Base-by-base conservation (phyloP, 2,329 filamentous ascomycete genomes). In the Ascochyta clinopodiicola region DNA sequence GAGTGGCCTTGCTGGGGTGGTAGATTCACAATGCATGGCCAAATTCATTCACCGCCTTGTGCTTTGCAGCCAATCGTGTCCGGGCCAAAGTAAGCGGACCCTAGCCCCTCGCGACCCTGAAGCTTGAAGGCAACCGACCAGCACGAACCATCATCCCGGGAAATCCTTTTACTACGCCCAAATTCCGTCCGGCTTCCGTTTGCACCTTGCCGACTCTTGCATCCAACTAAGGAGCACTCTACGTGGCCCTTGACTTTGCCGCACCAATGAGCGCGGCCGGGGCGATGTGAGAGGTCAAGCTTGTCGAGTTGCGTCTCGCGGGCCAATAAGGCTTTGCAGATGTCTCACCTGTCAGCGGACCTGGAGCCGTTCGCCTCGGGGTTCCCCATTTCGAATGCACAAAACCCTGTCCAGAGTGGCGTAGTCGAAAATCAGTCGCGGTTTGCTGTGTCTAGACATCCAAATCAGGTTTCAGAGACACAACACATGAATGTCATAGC, bases 31-130 rank as follows among this genome's bases (percentile, higher is more conserved):
- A 37, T 39, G 52, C 46, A 56, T 51, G n/a, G 31, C 52, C 37
- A 51, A 32, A 37, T 44, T 46, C 42, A 51, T 56, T 56, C 52
- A 56, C 52, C 52, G 52, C 52, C 43, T 51, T 46, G 32, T 59
- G 19, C 39, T n/a, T 9, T 24, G 47, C 36, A 52, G 64, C 65
- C 66, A 68, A 68, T 68, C 50, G 53, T 19, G 29, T 13, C 29
- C 22, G 34, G 53, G 56, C 51, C 57, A 68, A 67, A 66, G 51
- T 68, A 67, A 68, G 62, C 66, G 37, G 44, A 40, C 36, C 48
- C 55, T 67, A 61, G 62, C 62, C 58, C 48, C 24, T 36, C 44
- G 24, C 44, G 17, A 43, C 43, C 38, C 52, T 45, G 19, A 32
- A 22, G 22, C 29, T 24, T 42, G 45, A 19, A 42, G 36, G 31